phyloP scores from a whole-genome alignment of 164 flowering plant species.

The Vitis cinerea region DNA sequence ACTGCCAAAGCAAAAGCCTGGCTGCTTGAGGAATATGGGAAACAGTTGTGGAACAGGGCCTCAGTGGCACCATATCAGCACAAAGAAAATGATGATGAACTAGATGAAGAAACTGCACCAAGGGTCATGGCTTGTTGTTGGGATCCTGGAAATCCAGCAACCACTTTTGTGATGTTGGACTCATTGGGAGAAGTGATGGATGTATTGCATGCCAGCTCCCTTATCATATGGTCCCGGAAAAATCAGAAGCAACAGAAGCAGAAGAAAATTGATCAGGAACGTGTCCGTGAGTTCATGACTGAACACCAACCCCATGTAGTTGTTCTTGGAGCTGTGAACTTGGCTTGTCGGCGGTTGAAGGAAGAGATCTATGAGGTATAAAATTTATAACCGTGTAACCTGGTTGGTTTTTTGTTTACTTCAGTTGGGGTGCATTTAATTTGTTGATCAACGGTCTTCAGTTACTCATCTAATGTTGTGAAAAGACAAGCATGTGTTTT shows the following conservation, averaged over 20 bases:
- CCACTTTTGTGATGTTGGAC: constrained; percentile 95
- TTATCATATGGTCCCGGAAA: constrained; percentile 69
- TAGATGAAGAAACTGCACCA: constrained; percentile 84
- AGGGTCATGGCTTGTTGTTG: constrained; percentile 98
- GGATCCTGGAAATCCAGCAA: constrained; percentile 96
- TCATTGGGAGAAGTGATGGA: constrained; percentile 88
- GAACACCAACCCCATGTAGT: constrained; percentile 95
- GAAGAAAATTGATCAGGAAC: constrained; percentile 83
- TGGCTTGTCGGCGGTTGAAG: constrained; percentile 76
- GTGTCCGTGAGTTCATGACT: constrained; percentile 79
- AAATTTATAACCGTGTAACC: too few species aligned
- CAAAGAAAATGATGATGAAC: constrained; percentile 57
- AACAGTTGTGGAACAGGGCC: constrained; percentile 73
- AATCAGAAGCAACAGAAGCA: constrained; percentile 70
- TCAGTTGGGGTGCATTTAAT: too few species aligned
- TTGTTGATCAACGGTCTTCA: too few species aligned
- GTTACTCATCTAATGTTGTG: too few species aligned
- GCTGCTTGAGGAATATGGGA: constrained; percentile 83
- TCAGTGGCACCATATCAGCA: constrained; percentile 84
- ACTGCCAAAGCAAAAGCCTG: constrained; percentile 74
- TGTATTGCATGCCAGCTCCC: constrained; percentile 72
- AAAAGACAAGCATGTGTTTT: too few species aligned
- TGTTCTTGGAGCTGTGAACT: constrained; percentile 83
- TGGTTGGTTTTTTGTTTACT: too few species aligned
- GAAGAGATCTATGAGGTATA: constrained; percentile 90